phyloP scores from a whole-genome alignment of 257 asterid genomes.

The Nicotiana tomentosiformis region DNA sequence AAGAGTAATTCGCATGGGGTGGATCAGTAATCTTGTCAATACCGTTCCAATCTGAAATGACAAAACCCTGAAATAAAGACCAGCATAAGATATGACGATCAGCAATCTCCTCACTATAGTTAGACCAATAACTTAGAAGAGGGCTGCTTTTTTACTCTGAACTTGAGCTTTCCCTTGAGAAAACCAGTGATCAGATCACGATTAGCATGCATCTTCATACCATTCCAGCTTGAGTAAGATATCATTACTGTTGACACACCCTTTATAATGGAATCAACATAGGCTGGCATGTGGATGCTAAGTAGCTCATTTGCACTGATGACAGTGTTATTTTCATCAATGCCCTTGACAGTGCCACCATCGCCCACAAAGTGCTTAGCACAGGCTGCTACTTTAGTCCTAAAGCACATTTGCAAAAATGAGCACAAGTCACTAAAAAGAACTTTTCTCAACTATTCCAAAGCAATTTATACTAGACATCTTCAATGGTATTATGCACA shows the following conservation, averaged over 20 bases:
- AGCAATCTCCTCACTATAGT: neutral
- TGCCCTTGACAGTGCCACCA: constrained; percentile 35
- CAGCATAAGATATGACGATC: neutral
- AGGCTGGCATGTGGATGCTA: constrained; percentile 33
- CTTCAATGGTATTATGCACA: no score
- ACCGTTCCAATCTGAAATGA: constrained; percentile 64
- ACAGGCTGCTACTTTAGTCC: constrained; percentile 33
- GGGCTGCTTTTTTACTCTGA: constrained; percentile 8
- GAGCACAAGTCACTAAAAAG: neutral
- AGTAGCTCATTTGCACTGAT: constrained; percentile 21
- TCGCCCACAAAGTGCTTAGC: constrained; percentile 41
- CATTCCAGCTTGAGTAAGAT: constrained; percentile 38
- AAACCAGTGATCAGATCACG: constrained; percentile 20
- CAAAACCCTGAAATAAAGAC: constrained; percentile 49
- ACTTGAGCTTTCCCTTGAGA: constrained; percentile 33
- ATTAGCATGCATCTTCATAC: constrained; percentile 34
- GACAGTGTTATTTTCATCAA: constrained; percentile 28
- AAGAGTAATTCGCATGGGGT: constrained; percentile 49
- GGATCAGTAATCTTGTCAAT: constrained; percentile 57
- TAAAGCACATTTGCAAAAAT: neutral
- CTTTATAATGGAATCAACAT: constrained; percentile 24
- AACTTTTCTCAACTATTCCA: no score
- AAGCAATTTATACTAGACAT: no score
- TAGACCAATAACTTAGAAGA: neutral
- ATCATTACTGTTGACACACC: constrained; percentile 35